Percentiles rank a stretch among this genome's conserved stretches.
phyloP scores from a whole-genome alignment of 2,329 filamentous ascomycete genomes.

The Xylariales sp. region DNA sequence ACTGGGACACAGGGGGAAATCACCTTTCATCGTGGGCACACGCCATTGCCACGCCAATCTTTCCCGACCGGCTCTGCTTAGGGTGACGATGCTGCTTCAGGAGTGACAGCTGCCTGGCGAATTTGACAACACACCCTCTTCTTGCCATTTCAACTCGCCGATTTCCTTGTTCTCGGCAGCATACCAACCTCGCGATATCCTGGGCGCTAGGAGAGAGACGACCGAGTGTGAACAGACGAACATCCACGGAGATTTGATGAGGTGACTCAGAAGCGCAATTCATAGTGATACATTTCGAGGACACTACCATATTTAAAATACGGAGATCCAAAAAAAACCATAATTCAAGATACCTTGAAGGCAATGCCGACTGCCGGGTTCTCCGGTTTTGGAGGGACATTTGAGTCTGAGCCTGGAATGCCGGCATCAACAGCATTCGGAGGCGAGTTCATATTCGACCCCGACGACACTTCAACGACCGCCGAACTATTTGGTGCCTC shows the following conservation, averaged over 20 bases:
- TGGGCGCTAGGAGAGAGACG: neutral
- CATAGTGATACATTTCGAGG: neutral
- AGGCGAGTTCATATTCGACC: constrained; percentile 9
- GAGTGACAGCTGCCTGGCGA: neutral
- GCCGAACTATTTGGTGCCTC: constrained; percentile 4
- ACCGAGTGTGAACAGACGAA: neutral
- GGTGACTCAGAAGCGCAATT: neutral
- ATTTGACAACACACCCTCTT: neutral
- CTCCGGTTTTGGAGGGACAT: constrained; percentile 8
- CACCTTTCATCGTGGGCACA: neutral
- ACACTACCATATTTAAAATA: neutral
- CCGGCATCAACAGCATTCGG: constrained; percentile 6
- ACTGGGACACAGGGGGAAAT: no score
- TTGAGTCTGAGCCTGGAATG: constrained; percentile 10
- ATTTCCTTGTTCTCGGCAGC: neutral
- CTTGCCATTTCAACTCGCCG: neutral
- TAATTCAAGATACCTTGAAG: neutral
- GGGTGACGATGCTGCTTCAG: constrained; percentile 6
- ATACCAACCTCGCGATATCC: neutral
- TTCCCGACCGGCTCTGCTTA: neutral
- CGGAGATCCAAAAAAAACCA: neutral
- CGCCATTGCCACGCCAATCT: neutral
- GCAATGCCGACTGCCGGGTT: constrained; percentile 9
- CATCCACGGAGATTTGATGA: neutral
- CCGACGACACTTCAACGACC: constrained; percentile 7